Evolutionary conservation across 2,329 filamentous ascomycete genomes (phyloP).

Genomic region (Ramularia endophylla): DNA sequence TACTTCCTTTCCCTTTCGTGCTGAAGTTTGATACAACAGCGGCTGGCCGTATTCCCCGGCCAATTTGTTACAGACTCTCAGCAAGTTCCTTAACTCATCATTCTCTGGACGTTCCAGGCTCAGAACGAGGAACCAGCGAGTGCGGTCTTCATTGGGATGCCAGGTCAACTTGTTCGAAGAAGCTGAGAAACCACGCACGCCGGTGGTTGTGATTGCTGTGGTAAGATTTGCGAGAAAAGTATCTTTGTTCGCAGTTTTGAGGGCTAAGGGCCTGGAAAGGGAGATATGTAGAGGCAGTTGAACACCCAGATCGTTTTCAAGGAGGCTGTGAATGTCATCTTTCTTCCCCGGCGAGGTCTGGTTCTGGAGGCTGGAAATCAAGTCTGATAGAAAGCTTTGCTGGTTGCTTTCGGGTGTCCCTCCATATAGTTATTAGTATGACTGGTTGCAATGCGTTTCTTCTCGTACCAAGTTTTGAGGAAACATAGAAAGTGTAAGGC

Average conservation of each 20-base stretch:
- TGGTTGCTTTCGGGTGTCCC: constrained; percentile 51
- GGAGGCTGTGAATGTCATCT: constrained; percentile 62
- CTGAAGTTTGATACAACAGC: constrained; percentile 53
- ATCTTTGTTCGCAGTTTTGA: constrained; percentile 67
- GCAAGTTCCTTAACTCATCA: constrained; percentile 45
- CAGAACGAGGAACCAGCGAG: constrained; percentile 79
- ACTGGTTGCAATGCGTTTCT: background rate
- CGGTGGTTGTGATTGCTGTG: constrained; percentile 34
- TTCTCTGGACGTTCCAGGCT: constrained; percentile 42
- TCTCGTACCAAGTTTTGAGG: background rate
- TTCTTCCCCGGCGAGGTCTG: background rate
- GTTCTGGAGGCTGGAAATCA: constrained; percentile 35
- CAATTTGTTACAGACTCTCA: constrained; percentile 61
- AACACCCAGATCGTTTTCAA: constrained; percentile 71
- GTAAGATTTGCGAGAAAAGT: constrained; percentile 56
- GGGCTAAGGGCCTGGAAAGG: constrained; percentile 72
- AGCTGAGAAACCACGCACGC: constrained; percentile 43
- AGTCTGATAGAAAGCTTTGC: constrained; percentile 31
- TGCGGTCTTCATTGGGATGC: constrained; percentile 61
- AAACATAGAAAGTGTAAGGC: constrained; percentile 3
- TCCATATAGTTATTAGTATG: constrained; percentile 28
- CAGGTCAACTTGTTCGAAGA: constrained; percentile 50
- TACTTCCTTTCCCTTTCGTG: constrained; percentile 5
- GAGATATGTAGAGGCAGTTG: constrained; percentile 84
- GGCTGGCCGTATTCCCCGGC: constrained; percentile 60